A percentile compares a stretch with the other conserved stretches of the same genome.
Evolutionary conservation across 768 basidiomycete species (phyloP).

Genomic region (Porphyrellus cyaneotinctus): DNA sequence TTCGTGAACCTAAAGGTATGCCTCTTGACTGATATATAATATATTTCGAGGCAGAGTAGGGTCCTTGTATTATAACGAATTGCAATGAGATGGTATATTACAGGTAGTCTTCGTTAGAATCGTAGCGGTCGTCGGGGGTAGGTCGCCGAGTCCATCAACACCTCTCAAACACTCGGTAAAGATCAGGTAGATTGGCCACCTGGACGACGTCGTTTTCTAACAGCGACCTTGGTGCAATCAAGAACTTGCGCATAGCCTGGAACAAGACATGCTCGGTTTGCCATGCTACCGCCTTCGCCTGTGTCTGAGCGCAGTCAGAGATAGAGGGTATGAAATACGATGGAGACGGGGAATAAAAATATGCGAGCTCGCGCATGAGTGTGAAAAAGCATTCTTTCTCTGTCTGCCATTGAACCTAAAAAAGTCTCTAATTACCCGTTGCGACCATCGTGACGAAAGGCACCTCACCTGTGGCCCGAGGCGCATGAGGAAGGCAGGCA

Average conservation of each 20-base stretch:
- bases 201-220: conserved; percentile 76
- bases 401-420: conserved; percentile 81
- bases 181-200: conserved; percentile 83
- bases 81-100: neutral
- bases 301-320: conserved; percentile 33
- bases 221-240: conserved; percentile 61
- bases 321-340: conserved; percentile 15
- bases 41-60: neutral
- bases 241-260: conserved; percentile 76
- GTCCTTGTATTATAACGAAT: neutral
- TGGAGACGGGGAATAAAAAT: conserved; percentile 71
- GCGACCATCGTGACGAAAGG: neutral
- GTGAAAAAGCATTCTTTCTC: conserved; percentile 84
- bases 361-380: conserved; percentile 86
- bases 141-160: conserved; percentile 51
- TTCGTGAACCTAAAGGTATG: too few relatives aligned
- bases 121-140: neutral
- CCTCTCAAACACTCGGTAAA: conserved; percentile 93
- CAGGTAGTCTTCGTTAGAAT: neutral
- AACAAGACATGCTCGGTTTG: conserved; percentile 90
- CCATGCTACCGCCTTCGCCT: conserved; percentile 64
- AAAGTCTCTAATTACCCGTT: neutral
- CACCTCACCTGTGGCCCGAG: conserved; percentile 78
- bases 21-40: neutral
- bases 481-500: conserved; percentile 87